Evolutionary conservation across 2,329 filamentous ascomycete species (phyloP).

Genomic region (Hortaea werneckii): DNA sequence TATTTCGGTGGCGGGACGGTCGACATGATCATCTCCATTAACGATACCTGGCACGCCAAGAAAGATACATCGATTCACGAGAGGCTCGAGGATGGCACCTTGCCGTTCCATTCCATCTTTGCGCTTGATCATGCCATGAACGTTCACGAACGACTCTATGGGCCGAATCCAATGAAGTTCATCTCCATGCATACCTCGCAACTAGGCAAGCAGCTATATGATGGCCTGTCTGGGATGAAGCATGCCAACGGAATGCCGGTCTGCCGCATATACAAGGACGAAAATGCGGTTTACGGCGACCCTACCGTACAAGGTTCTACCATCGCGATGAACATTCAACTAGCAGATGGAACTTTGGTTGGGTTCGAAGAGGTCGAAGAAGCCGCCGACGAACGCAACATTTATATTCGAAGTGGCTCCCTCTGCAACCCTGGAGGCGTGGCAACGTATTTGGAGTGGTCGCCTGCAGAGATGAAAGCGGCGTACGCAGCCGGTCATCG

Average conservation of each 20-base stretch:
- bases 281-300: conserved; percentile 40
- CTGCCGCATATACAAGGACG: conserved; percentile 47
- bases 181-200: conserved; percentile 49
- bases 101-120: conserved; percentile 55
- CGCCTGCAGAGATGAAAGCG: conserved; percentile 44
- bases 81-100: conserved; percentile 56
- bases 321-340: conserved; percentile 52
- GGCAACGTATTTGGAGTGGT: conserved; percentile 38
- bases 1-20: conserved; percentile 63
- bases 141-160: conserved; percentile 46
- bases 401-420: conserved; percentile 52
- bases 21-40: conserved; percentile 46
- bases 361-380: conserved; percentile 51
- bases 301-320: conserved; percentile 48
- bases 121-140: conserved; percentile 51
- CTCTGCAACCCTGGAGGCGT: conserved; percentile 46
- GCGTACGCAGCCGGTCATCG: conserved; percentile 48
- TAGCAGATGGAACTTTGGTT: conserved; percentile 43
- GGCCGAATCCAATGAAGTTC: conserved; percentile 46
- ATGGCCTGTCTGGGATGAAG: conserved; percentile 37
- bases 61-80: conserved; percentile 48
- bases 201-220: conserved; percentile 42
- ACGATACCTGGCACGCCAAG: conserved; percentile 45
- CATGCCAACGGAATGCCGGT: conserved; percentile 46
- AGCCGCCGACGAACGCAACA: conserved; percentile 43